These are phyloP conservation scores for Wickerhamomyces sp. DNA, from an alignment of 1,139 yeast genomes.

Conservation along the genomic window DNA sequence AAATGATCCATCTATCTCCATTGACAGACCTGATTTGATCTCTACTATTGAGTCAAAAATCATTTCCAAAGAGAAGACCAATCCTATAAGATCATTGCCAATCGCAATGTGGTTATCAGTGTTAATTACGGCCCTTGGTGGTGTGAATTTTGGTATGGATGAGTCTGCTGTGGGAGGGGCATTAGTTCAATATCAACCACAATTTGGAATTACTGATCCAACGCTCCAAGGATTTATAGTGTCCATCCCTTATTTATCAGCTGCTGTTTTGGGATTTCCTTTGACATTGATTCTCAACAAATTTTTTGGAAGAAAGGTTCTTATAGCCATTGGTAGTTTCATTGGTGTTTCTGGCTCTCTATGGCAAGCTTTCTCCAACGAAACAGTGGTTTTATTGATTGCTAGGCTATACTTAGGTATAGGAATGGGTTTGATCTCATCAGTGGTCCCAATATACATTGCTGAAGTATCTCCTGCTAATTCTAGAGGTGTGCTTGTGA, in stretches of 20 bases:
- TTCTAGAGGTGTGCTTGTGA: slow-evolving; percentile 39
- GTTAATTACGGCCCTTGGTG: slow-evolving; percentile 26
- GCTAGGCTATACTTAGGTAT: slow-evolving; percentile 38
- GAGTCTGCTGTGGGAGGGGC: slow-evolving; percentile 52
- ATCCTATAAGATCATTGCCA: slow-evolving; percentile 21
- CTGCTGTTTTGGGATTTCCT: slow-evolving; percentile 46
- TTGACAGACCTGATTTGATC: slow-evolving; percentile 13
- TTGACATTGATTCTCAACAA: slow-evolving; percentile 39
- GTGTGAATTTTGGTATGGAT: slow-evolving; percentile 29
- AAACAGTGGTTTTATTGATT: slow-evolving; percentile 43
- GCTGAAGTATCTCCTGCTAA: slow-evolving; percentile 48
- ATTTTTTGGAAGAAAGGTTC: slow-evolving; percentile 41
- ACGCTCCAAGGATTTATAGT: slow-evolving; percentile 45
- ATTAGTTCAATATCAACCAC: slow-evolving; percentile 40
- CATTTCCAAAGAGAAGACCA: slow-evolving; percentile 15
- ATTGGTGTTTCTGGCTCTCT: slow-evolving; percentile 43
- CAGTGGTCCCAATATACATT: slow-evolving; percentile 43
- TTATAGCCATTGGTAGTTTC: slow-evolving; percentile 43
- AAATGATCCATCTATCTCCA: slow-evolving; percentile 18
- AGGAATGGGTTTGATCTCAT: slow-evolving; percentile 33
- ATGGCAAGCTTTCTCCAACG: slow-evolving; percentile 46
- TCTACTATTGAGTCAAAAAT: slow-evolving; percentile 13
- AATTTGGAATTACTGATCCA: slow-evolving; percentile 32
- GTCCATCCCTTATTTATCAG: slow-evolving; percentile 49
- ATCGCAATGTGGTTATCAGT: slow-evolving; percentile 22